phyloP scores from a whole-genome alignment of 306 rosid species.

The Rosa persica region DNA sequence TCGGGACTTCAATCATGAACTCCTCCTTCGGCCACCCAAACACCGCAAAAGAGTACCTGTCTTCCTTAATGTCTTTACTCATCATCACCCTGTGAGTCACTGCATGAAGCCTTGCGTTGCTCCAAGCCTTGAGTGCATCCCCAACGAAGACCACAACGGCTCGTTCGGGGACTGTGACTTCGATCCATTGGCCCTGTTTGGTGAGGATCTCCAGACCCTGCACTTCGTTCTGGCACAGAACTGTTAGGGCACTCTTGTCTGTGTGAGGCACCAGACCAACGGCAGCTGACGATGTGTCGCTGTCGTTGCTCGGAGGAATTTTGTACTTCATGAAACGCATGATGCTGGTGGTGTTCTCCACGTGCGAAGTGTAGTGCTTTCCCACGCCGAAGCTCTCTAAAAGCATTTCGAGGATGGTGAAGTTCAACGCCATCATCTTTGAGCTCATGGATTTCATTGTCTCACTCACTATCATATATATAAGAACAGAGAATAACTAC shows the following conservation, averaged over 20 bases:
- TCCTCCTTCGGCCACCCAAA: slow-evolving; percentile 43
- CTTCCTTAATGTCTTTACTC: slow-evolving; percentile 25
- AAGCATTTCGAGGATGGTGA: slow-evolving; percentile 37
- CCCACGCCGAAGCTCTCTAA: slow-evolving; percentile 40
- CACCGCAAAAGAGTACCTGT: slow-evolving; percentile 38
- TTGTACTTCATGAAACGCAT: slow-evolving; percentile 43
- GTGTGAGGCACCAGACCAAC: slow-evolving; percentile 43
- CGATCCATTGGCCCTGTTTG: slow-evolving; percentile 48
- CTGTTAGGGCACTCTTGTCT: slow-evolving; percentile 38
- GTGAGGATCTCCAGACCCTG: slow-evolving; percentile 48
- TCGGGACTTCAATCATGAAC: slow-evolving; percentile 33
- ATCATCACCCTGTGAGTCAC: slow-evolving; percentile 45
- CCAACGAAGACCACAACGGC: slow-evolving; percentile 40
- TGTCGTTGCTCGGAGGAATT: slow-evolving; percentile 29
- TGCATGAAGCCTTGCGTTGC: slow-evolving; percentile 54
- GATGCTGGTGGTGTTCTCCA: slow-evolving; percentile 21
- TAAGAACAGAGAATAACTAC: not conserved
- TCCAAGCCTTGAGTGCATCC: slow-evolving; percentile 57
- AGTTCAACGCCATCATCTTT: slow-evolving; percentile 31
- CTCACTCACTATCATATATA: slow-evolving; percentile 32
- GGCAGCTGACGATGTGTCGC: not conserved
- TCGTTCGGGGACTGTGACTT: slow-evolving; percentile 25
- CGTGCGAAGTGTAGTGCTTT: slow-evolving; percentile 22
- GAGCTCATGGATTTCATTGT: slow-evolving; percentile 30
- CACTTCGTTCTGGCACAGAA: slow-evolving; percentile 47